These are phyloP conservation scores for Termitomyces heimii DNA, from an alignment of 768 basidiomycete genomes.

Conservation along the genomic window DNA sequence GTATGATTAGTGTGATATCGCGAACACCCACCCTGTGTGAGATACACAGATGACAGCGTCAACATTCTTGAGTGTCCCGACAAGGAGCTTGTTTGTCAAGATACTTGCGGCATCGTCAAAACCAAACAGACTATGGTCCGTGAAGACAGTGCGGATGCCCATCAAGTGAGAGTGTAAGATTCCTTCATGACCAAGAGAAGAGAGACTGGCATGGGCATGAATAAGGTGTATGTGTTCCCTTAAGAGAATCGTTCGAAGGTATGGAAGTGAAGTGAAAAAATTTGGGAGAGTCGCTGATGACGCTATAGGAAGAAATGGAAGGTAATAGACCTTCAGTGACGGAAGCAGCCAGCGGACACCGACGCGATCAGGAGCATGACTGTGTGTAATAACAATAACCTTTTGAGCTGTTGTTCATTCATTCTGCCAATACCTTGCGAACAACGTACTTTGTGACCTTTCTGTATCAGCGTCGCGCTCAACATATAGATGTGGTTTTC, in stretches of 20 bases:
- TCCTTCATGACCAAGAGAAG: constrained; percentile 87
- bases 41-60: constrained; percentile 96
- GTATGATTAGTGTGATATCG: not conserved
- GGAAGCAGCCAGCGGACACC: constrained; percentile 89
- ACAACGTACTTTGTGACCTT: constrained; percentile 73
- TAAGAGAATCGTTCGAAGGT: constrained; percentile 82
- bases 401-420: constrained; percentile 20
- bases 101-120: constrained; percentile 98
- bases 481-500: constrained; percentile 97
- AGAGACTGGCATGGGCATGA: constrained; percentile 90
- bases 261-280: constrained; percentile 89
- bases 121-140: constrained; percentile 95
- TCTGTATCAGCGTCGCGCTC: constrained; percentile 70
- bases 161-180: constrained; percentile 86
- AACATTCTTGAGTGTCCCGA: constrained; percentile 80
- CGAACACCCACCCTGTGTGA: constrained; percentile 74
- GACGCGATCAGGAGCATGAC: constrained; percentile 77
- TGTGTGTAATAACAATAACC: constrained; percentile 95
- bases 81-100: constrained; percentile 92
- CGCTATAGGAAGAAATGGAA: constrained; percentile 84
- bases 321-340: constrained; percentile 88
- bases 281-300: constrained; percentile 93
- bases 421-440: not conserved
- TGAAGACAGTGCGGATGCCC: constrained; percentile 88
- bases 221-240: constrained; percentile 84